These are phyloP conservation scores for Ramularia endophylla DNA, from an alignment of 2,329 filamentous ascomycete species.

Conservation along the genomic window DNA sequence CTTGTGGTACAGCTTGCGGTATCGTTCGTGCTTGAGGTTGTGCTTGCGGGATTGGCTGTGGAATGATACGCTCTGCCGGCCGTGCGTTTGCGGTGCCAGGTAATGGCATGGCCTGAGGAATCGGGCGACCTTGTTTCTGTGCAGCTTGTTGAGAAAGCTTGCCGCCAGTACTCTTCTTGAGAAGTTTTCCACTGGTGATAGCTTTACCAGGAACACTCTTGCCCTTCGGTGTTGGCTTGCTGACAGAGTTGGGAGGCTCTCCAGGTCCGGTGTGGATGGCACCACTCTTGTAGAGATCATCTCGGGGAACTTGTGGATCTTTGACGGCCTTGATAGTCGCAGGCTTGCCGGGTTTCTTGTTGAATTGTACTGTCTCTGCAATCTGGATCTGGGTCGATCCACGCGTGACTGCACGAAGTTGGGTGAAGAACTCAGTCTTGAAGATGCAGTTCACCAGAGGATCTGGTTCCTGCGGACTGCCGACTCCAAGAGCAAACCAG, in stretches of 20 bases:
- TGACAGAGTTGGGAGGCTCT: conserved; percentile 75
- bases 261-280: conserved; percentile 81
- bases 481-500: conserved; percentile 90
- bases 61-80: conserved; percentile 24
- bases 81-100: conserved; percentile 24
- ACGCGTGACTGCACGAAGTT: conserved; percentile 73
- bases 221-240: conserved; percentile 76
- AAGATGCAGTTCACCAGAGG: conserved; percentile 89
- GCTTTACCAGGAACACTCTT: conserved; percentile 83
- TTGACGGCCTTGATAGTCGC: conserved; percentile 84
- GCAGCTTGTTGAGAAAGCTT: conserved; percentile 56
- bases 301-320: conserved; percentile 65
- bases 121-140: conserved; percentile 40
- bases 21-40: conserved; percentile 26
- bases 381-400: conserved; percentile 79
- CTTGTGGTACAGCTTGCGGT: conserved; percentile 31
- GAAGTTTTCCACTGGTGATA: conserved; percentile 87
- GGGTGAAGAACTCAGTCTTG: conserved; percentile 96
- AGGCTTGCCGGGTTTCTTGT: conserved; percentile 94
- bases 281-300: conserved; percentile 90
- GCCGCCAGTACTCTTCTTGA: conserved; percentile 67
- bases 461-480: conserved; percentile 86
- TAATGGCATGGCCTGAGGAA: conserved; percentile 41
- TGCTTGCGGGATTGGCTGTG: conserved; percentile 30
- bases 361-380: conserved; percentile 81